Conservation (phyloP, 2,329 filamentous ascomycete genomes). For the Ophiosphaerella herpotricha region DNA sequence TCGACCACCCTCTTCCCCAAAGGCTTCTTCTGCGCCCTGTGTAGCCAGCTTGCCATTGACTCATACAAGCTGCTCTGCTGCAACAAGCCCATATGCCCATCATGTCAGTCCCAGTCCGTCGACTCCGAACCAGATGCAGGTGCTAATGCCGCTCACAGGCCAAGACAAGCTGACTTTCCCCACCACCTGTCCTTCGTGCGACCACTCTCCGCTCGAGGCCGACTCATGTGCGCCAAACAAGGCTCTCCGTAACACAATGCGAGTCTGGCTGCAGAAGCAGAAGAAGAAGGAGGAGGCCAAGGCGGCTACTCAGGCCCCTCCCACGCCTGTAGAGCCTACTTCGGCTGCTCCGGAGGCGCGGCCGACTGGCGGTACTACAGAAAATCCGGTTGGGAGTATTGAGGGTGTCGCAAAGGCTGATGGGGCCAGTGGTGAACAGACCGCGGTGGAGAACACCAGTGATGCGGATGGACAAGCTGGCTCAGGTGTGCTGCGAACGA, state of each 20-base stretch:
- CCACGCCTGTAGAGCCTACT: constrained; percentile 28
- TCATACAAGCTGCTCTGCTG: constrained; percentile 92
- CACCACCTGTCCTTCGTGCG: constrained; percentile 85
- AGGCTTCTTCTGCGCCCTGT: constrained; percentile 92
- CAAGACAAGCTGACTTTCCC: constrained; percentile 64
- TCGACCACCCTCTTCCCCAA: constrained; percentile 87
- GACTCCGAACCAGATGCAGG: background rate
- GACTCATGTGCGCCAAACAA: constrained; percentile 90
- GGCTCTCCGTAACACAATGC: constrained; percentile 86
- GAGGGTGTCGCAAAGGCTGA: constrained; percentile 25
- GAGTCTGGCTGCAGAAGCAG: constrained; percentile 91
- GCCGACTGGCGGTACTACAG: constrained; percentile 22
- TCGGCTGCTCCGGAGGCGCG: constrained; percentile 26
- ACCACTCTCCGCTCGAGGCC: constrained; percentile 83
- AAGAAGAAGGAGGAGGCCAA: constrained; percentile 59
- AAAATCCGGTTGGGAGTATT: constrained; percentile 36
- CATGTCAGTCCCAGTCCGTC: constrained; percentile 65
- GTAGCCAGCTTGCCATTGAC: constrained; percentile 87
- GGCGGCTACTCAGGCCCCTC: constrained; percentile 34
- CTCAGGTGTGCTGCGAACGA: constrained; percentile 22
- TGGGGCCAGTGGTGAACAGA: constrained; percentile 11
- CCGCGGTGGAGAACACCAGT: constrained; percentile 13
- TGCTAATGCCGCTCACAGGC: constrained; percentile 24
- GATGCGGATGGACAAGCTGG: constrained; percentile 18
- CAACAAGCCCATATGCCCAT: constrained; percentile 90